Percentiles rank a stretch among this genome's conserved stretches.
Evolutionary conservation across 129 eudicot genomes (phyloP).

Genomic region (Chrysanthemum seticuspe): DNA sequence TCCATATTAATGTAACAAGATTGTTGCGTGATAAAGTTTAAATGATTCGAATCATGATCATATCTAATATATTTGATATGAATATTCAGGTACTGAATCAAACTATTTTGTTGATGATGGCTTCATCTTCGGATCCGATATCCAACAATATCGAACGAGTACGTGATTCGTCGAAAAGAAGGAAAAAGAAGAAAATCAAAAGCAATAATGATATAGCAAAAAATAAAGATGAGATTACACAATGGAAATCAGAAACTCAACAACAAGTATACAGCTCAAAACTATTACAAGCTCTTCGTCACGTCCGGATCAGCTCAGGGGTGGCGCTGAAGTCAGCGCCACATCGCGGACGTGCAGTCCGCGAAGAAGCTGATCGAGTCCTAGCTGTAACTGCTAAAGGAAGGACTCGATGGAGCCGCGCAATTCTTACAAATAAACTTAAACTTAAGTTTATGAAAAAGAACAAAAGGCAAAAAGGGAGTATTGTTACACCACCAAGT

Average conservation of each 20-base stretch:
- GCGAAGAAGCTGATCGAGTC: constrained; percentile 75
- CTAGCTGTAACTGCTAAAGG: constrained; percentile 79
- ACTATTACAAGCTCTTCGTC: constrained; percentile 74
- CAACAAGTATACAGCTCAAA: constrained; percentile 75
- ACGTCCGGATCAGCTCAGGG: constrained; percentile 25
- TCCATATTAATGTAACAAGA: too few relatives aligned
- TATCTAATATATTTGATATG: background rate
- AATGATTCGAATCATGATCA: background rate
- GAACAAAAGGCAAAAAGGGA: constrained; percentile 42
- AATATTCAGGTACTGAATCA: background rate
- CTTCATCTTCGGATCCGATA: constrained; percentile 42
- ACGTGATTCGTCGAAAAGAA: constrained; percentile 43
- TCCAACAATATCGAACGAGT: constrained; percentile 42
- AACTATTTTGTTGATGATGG: constrained; percentile 10
- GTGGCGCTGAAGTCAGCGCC: background rate
- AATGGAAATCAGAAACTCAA: constrained; percentile 77
- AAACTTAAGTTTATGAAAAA: constrained; percentile 73
- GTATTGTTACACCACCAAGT: constrained; percentile 33
- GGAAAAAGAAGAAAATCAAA: constrained; percentile 44
- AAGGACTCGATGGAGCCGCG: constrained; percentile 90
- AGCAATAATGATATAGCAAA: constrained; percentile 11
- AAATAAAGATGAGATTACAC: constrained; percentile 33
- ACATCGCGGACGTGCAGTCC: constrained; percentile 60
- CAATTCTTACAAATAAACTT: constrained; percentile 67
- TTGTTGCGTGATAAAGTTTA: too few relatives aligned